phyloP scores from a whole-genome alignment of 352 stramenopile genomes.

The Saprolegnia diclina region DNA sequence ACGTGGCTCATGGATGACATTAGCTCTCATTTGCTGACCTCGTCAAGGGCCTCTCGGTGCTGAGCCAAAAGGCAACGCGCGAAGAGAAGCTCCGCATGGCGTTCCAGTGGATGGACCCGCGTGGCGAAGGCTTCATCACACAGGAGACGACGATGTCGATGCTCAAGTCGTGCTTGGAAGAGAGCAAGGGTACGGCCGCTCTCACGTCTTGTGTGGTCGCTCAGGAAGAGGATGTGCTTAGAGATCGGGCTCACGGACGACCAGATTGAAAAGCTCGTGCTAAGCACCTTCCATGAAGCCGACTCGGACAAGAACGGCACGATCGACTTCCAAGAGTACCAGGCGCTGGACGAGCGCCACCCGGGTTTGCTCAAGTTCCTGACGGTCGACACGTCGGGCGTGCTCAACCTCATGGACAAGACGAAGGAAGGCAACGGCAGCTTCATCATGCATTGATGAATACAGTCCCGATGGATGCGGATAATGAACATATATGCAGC shows the following conservation, averaged over 20 bases:
- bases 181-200: slow-evolving; percentile 58
- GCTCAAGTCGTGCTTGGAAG: slow-evolving; percentile 75
- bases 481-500: no score
- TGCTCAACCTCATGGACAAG: slow-evolving; percentile 78
- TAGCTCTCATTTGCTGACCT: slow-evolving; percentile 81
- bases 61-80: slow-evolving; percentile 79
- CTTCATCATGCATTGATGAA: slow-evolving; percentile 1
- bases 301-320: slow-evolving; percentile 70
- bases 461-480: no score
- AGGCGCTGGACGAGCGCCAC: slow-evolving; percentile 76
- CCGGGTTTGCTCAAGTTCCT: slow-evolving; percentile 81
- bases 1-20: no score
- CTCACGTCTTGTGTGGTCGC: background rate
- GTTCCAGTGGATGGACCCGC: slow-evolving; percentile 73
- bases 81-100: slow-evolving; percentile 84
- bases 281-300: slow-evolving; percentile 78
- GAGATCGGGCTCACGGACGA: slow-evolving; percentile 73
- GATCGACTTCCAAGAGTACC: slow-evolving; percentile 77
- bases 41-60: slow-evolving; percentile 68
- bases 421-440: slow-evolving; percentile 36
- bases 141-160: slow-evolving; percentile 79
- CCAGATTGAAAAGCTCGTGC: slow-evolving; percentile 71
- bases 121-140: slow-evolving; percentile 75
- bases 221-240: slow-evolving; percentile 36
- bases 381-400: slow-evolving; percentile 75